Base-by-base conservation (phyloP, 83 land plant species). In the Picea abies region DNA sequence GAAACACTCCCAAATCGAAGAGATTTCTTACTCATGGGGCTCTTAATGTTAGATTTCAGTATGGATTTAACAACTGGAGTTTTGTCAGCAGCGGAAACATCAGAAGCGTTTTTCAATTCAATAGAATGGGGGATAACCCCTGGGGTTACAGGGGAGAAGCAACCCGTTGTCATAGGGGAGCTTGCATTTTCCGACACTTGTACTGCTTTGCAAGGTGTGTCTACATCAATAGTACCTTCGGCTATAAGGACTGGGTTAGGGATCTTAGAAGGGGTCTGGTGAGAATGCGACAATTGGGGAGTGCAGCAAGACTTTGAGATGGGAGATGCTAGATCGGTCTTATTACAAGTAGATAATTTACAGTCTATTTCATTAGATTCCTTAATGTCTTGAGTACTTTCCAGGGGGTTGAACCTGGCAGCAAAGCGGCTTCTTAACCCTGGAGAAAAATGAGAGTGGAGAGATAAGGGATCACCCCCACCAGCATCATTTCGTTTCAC, bases 381-480 rank as follows among this genome's bases (percentile, higher is more conserved):
- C 44, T 41, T 41, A 6, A 41, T 41, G 44, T 41, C 44, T 56
- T 56, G 35, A 77, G 3, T 39, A 60, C 7, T 35, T 78, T 26
- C 22, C 11, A 3, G 22, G 29, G 62, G 37, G 2, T 9, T 5
- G 2, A 17, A 29, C 16, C 60, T 60, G 22, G 35, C n/a, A 49
- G 41, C 63, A 60, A 78, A 78, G 41, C 37, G 37, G 8, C 41
- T 78, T 20, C 60, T 78, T 8, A 78, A 78, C 20, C 65, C 64
- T 58, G 39, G 37, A 78, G 80, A 63, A 14, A 60, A 32, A 78
- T 78, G 80, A 16, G 80, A 78, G 25, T 5, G 29, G 65, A 19
- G 44, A 41, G 44, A 41, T 41, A 0, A 41, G 44, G 6, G 44
- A 41, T 41, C 7, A 41, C 5, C 44, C 44, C 44, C 44, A 41